A percentile compares a stretch with the other conserved stretches of the same genome.
Conservation (phyloP, 345 rosid species). For the Luvunga scandens region DNA sequence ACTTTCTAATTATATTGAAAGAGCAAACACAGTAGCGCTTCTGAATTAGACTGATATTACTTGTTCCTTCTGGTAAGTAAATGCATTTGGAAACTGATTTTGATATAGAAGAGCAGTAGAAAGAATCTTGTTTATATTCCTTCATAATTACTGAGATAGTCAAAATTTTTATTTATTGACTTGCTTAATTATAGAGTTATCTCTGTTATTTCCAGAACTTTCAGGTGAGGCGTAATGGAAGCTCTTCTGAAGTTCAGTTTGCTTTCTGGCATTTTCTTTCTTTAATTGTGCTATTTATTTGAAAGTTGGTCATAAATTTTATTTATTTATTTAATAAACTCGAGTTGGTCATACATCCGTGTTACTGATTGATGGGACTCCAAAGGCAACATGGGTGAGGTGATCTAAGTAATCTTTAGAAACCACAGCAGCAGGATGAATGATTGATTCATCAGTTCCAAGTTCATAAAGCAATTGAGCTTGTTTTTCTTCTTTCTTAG, state of each 20-base stretch:
- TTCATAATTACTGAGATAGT: not conserved
- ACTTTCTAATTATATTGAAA: conserved; percentile 16
- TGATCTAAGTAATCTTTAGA: too few species aligned
- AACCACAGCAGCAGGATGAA: not conserved
- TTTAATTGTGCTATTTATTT: not conserved
- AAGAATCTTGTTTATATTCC: conserved; percentile 9
- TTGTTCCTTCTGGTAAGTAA: not conserved
- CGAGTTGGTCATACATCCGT: not conserved
- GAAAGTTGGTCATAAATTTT: too few species aligned
- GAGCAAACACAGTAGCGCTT: not conserved
- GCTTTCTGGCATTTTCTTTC: not conserved
- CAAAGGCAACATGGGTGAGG: not conserved
- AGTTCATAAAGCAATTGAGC: not conserved
- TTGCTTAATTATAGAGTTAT: not conserved
- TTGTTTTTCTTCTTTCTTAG: not conserved
- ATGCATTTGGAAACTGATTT: conserved; percentile 19
- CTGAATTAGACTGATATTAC: conserved; percentile 1
- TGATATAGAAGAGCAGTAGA: not conserved
- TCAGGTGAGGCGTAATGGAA: not conserved
- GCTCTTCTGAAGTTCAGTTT: not conserved
- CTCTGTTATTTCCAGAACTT: too few species aligned
- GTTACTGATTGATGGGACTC: not conserved
- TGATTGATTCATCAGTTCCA: not conserved
- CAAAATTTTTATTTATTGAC: not conserved
- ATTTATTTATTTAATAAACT: not conserved